These are phyloP conservation scores for Epichloe elymi DNA, from an alignment of 2,329 filamentous ascomycete genomes.

Conservation along the genomic window DNA sequence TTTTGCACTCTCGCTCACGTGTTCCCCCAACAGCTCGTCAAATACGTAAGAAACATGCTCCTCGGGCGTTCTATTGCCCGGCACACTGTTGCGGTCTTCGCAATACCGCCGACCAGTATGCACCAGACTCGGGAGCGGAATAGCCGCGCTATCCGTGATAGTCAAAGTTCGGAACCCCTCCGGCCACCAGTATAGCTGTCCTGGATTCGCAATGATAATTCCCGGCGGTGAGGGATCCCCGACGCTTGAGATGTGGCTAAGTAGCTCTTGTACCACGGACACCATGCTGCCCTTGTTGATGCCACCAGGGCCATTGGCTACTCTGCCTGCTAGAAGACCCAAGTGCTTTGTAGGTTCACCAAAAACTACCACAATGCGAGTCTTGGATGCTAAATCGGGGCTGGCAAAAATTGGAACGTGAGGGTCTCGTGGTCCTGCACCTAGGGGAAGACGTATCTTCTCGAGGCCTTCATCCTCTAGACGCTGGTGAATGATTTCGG, in stretches of 20 bases:
- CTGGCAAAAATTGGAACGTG: constrained; percentile 53
- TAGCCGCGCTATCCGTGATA: constrained; percentile 37
- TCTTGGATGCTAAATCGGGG: neutral
- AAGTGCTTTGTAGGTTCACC: constrained; percentile 61
- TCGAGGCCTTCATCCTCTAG: constrained; percentile 47
- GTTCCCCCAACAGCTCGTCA: constrained; percentile 40
- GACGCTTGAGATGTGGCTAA: constrained; percentile 20
- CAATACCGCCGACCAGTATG: constrained; percentile 41
- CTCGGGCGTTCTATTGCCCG: constrained; percentile 39
- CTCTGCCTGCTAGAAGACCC: constrained; percentile 60
- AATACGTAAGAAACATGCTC: constrained; percentile 59
- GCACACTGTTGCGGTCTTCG: constrained; percentile 44
- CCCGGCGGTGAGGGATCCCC: constrained; percentile 31
- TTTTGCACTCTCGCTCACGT: constrained; percentile 35
- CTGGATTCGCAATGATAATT: constrained; percentile 65
- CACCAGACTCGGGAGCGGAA: constrained; percentile 50
- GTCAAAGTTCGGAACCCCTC: constrained; percentile 48
- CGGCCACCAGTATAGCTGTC: constrained; percentile 66
- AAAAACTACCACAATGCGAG: constrained; percentile 56
- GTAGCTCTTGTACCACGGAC: constrained; percentile 41
- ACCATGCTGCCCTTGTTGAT: constrained; percentile 59
- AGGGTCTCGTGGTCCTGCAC: constrained; percentile 31
- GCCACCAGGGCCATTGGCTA: constrained; percentile 48
- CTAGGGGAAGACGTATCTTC: constrained; percentile 48
- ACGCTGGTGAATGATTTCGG: constrained; percentile 46